Conservation (phyloP, 2,329 filamentous ascomycete species). For the Calonectria naviculata region DNA sequence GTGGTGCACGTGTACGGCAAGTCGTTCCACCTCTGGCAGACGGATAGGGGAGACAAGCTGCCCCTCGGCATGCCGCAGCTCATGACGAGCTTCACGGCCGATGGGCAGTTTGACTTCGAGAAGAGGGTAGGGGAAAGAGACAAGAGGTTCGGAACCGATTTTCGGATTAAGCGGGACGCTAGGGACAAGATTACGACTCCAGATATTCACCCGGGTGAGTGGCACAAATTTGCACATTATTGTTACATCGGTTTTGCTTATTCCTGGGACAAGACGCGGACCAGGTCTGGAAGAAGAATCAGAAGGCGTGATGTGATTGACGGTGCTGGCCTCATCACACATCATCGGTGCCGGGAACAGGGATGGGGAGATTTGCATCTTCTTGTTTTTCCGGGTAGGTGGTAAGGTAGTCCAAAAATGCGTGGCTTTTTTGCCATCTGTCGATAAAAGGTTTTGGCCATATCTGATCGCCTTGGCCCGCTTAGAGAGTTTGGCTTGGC, state of each 20-base stretch:
- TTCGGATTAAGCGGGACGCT: constrained; percentile 54
- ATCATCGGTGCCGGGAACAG: background rate
- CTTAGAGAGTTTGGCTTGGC: background rate
- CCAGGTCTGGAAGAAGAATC: background rate
- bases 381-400: background rate
- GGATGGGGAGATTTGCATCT: background rate
- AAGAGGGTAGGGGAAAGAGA: constrained; percentile 57
- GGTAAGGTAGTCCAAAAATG: too few relatives aligned
- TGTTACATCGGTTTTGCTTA: background rate
- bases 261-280: background rate
- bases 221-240: background rate
- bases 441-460: background rate
- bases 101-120: constrained; percentile 61
- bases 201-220: constrained; percentile 53
- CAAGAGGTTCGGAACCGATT: constrained; percentile 57
- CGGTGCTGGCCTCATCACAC: background rate
- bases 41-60: constrained; percentile 74
- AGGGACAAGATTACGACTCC: constrained; percentile 55
- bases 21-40: constrained; percentile 88
- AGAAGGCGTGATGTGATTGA: too few relatives aligned
- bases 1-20: constrained; percentile 84
- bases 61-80: constrained; percentile 64
- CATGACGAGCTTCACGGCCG: constrained; percentile 64
- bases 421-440: background rate
- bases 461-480: background rate